A percentile compares a stretch with the other conserved stretches of the same genome.
Conservation (phyloP, 108 stramenopile species). For the Schizochytrium sp. region DNA sequence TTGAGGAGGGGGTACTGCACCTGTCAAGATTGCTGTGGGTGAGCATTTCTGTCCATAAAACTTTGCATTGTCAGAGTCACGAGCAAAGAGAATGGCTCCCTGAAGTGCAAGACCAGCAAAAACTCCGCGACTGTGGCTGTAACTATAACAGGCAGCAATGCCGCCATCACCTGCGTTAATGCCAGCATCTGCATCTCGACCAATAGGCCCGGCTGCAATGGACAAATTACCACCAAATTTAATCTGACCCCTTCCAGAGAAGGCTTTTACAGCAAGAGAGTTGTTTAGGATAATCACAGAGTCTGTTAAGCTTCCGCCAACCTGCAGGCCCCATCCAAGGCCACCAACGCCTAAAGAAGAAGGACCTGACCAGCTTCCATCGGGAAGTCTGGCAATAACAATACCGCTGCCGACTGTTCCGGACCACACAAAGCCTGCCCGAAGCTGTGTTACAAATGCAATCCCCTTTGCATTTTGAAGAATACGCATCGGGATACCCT, state of each 20-base stretch:
- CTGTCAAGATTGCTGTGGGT: constrained; percentile 73
- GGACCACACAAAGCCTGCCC: constrained; percentile 82
- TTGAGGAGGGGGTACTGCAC: constrained; percentile 57
- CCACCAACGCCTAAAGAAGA: constrained; percentile 87
- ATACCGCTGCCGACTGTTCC: constrained; percentile 83
- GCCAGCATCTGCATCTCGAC: constrained; percentile 87
- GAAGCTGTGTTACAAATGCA: constrained; percentile 82
- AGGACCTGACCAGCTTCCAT: constrained; percentile 83
- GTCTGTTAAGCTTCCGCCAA: constrained; percentile 85
- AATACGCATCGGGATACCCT: constrained; percentile 80
- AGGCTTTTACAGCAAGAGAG: constrained; percentile 85
- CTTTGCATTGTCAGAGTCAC: constrained; percentile 90
- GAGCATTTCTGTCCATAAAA: constrained; percentile 87
- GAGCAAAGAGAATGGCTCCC: constrained; percentile 84
- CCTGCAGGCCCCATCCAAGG: constrained; percentile 83
- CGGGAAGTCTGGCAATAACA: constrained; percentile 75
- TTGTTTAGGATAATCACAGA: constrained; percentile 94
- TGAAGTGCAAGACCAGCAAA: constrained; percentile 93
- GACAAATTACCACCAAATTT: constrained; percentile 93
- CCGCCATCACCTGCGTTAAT: constrained; percentile 78
- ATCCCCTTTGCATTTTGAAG: constrained; percentile 81
- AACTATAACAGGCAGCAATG: constrained; percentile 87
- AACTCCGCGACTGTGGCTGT: constrained; percentile 88
- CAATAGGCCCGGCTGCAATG: constrained; percentile 91
- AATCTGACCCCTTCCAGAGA: constrained; percentile 80